Percentiles rank a stretch among this genome's conserved stretches.
These are phyloP conservation scores for Cytidiella melzeri DNA, from an alignment of 768 basidiomycete species.

Conservation along the genomic window DNA sequence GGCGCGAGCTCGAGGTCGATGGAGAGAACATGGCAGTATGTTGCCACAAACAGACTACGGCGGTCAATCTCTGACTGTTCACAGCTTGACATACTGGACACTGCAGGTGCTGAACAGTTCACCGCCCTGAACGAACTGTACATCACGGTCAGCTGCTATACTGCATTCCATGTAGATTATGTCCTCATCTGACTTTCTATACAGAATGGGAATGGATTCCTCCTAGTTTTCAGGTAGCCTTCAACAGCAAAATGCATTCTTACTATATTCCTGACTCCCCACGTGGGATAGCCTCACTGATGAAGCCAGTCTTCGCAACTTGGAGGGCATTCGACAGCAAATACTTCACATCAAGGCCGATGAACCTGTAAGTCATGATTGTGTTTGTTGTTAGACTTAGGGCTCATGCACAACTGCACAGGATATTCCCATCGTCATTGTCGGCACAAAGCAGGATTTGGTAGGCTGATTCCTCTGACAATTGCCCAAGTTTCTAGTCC, in stretches of 20 bases:
- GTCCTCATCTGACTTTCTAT: too few species aligned
- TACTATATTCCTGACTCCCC: background rate
- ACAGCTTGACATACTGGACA: constrained; percentile 77
- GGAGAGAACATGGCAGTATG: constrained; percentile 57
- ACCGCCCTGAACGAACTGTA: constrained; percentile 75
- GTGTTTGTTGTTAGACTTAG: background rate
- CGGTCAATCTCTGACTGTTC: constrained; percentile 2
- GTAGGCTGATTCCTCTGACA: too few species aligned
- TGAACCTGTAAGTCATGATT: constrained; percentile 42
- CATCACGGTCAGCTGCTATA: constrained; percentile 53
- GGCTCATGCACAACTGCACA: constrained; percentile 19
- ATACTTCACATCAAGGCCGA: constrained; percentile 76
- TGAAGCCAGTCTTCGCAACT: constrained; percentile 74
- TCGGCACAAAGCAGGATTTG: constrained; percentile 82
- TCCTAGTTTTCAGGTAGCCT: constrained; percentile 76
- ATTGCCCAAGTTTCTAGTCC: too few species aligned
- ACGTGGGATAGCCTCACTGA: constrained; percentile 58
- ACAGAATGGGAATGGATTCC: constrained; percentile 67
- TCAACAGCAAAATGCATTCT: background rate
- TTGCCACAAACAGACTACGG: constrained; percentile 3
- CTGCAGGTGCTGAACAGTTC: constrained; percentile 84
- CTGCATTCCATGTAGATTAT: constrained; percentile 7
- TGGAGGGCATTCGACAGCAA: constrained; percentile 74
- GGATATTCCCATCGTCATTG: constrained; percentile 76
- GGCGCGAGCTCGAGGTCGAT: constrained; percentile 58